Conservation (phyloP, 345 rosid genomes). For the Pseudoturritis turrita region DNA sequence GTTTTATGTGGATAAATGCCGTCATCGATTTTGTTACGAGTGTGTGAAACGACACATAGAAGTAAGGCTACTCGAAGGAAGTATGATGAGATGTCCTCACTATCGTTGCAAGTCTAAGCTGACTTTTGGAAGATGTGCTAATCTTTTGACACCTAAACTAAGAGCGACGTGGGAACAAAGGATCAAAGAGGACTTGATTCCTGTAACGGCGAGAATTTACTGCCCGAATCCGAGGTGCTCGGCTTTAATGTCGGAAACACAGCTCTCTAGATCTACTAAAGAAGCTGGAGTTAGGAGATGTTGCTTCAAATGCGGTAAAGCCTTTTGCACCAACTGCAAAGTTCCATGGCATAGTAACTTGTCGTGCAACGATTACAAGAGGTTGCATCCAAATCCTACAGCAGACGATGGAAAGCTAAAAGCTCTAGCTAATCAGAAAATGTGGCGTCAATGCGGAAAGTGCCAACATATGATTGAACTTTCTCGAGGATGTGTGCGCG, state of each 20-base stretch:
- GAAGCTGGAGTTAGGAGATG: slow-evolving; percentile 37
- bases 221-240: slow-evolving; percentile 72
- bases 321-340: slow-evolving; percentile 63
- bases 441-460: slow-evolving; percentile 43
- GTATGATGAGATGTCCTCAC: slow-evolving; percentile 53
- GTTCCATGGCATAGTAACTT: slow-evolving; percentile 59
- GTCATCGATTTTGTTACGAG: slow-evolving; percentile 52
- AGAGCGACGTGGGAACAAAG: slow-evolving; percentile 39
- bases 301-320: slow-evolving; percentile 45
- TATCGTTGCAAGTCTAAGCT: slow-evolving; percentile 50
- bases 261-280: slow-evolving; percentile 32
- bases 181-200: slow-evolving; percentile 54
- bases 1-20: slow-evolving; percentile 51
- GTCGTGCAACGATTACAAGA: slow-evolving; percentile 39
- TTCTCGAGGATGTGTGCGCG: slow-evolving; percentile 37
- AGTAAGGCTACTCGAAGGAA: slow-evolving; percentile 51
- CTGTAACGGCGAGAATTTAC: slow-evolving; percentile 49
- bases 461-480: slow-evolving; percentile 47
- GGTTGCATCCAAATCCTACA: slow-evolving; percentile 26
- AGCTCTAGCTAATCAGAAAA: slow-evolving; percentile 33
- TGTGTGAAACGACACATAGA: slow-evolving; percentile 70
- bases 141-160: slow-evolving; percentile 51
- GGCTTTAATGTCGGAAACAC: slow-evolving; percentile 53
- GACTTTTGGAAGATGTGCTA: slow-evolving; percentile 35
- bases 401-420: slow-evolving; percentile 38